Base-by-base conservation (phyloP, 257 asterid genomes). In the Lavandula angustifolia region DNA sequence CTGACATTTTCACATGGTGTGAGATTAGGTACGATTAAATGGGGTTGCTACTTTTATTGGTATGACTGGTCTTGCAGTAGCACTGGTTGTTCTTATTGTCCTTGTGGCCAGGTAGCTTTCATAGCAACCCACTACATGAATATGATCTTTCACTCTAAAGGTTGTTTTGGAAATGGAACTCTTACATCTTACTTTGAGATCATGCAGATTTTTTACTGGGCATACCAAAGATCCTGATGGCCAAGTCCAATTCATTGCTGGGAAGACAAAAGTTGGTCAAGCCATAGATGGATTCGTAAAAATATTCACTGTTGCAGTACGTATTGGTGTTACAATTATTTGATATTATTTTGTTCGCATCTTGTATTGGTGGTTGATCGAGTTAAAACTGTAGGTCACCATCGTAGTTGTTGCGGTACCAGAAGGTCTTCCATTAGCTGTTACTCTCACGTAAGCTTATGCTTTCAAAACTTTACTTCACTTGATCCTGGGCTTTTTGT, bases 31-130 rank as follows among this genome's bases (percentile, higher is more conserved):
- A 34, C 90, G 95, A 46, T 72, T 92, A 76, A 92, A 87, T 74
- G 99, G 99, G 9, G 96, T 89, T 70, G 99, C 99, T 8, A 89
- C 99, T 33, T 92, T 89, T 75, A 89, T 92, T 72, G 96, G 97
- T 44, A 72, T 77, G 3, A 97, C 79, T 62, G 99, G 99, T 57
- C 97, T 92, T 17, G 81, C 70, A 13, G 97, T 89, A 17, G 97
- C 97, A 9, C 60, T 81, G 6, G 35, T 54, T 2, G 95, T 92
- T 76, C 90, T 92, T 66, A 3, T 80, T 62, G 79, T 89, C 74
- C 99, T 89, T 66, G 79, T 89, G 64, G 74, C 22, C 79, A 85
- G 95, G 97, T 92, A 69, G 54, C 49, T 66, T 48, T 27, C 6
- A 33, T 27, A 58, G 43, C 27, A 61, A 38, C 44, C 9, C 16